Evolutionary conservation across 306 rosid genomes (phyloP).

Genomic region (Luffa aegyptiaca): DNA sequence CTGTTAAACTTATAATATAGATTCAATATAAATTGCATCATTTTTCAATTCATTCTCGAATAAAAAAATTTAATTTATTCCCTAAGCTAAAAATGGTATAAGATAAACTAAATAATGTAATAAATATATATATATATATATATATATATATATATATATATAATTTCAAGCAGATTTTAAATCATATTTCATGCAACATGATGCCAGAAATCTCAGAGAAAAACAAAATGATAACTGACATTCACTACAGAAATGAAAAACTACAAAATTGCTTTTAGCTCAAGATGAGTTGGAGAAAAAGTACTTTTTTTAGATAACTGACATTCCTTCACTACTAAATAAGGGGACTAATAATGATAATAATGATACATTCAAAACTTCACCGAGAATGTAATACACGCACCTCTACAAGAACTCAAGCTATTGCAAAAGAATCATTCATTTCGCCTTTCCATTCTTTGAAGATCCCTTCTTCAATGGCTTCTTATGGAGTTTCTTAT

Average conservation of each 20-base stretch:
- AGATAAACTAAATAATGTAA: no score
- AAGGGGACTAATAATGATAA: background rate
- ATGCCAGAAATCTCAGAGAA: background rate
- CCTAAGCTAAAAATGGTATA: no score
- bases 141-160: no score
- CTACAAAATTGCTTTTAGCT: background rate
- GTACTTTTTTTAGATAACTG: background rate
- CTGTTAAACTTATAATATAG: no score
- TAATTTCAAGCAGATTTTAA: no score
- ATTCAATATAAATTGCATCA: no score
- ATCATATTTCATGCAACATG: background rate
- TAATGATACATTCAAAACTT: background rate
- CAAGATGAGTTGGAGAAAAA: background rate
- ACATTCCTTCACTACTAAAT: background rate
- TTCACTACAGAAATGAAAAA: background rate
- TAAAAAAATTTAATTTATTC: no score
- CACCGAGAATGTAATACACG: background rate
- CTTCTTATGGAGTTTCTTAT: conserved; percentile 34
- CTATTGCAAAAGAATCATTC: background rate
- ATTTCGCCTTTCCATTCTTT: conserved; percentile 44
- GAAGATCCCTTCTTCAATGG: conserved; percentile 37
- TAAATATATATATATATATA: no score
- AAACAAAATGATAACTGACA: no score
- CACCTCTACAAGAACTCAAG: background rate
- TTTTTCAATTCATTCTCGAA: no score